Evolutionary conservation across 1,284 basidiomycete genomes (phyloP).

Genomic region (Austroboletus niveus): DNA sequence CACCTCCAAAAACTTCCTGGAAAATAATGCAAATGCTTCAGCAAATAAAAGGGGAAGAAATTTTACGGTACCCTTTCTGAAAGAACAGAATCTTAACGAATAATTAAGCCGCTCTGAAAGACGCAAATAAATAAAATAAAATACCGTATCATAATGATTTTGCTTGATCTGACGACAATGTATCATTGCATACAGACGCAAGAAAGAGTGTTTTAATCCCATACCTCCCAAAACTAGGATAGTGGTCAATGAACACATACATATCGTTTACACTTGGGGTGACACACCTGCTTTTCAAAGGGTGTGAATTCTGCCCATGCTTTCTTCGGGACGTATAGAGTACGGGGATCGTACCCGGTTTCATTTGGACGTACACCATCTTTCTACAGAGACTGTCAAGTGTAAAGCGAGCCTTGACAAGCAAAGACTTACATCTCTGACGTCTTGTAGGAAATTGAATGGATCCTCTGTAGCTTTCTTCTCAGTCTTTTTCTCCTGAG

Average conservation of each 20-base stretch:
- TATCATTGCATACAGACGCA: background rate
- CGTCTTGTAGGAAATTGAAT: constrained; percentile 79
- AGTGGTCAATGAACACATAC: background rate
- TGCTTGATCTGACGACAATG: constrained; percentile 72
- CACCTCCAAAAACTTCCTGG: constrained; percentile 70
- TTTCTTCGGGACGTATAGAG: constrained; percentile 77
- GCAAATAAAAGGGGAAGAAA: background rate
- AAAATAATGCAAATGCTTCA: background rate
- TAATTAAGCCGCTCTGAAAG: constrained; percentile 6
- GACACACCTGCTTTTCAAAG: constrained; percentile 85
- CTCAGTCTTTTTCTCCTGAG: constrained; percentile 74
- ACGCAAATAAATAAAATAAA: background rate
- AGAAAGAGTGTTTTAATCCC: constrained; percentile 11
- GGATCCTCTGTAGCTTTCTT: constrained; percentile 82
- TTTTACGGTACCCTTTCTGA: constrained; percentile 79
- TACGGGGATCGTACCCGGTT: constrained; percentile 91
- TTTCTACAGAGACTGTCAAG: constrained; percentile 52
- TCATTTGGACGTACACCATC: constrained; percentile 79
- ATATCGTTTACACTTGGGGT: background rate
- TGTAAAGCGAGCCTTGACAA: background rate
- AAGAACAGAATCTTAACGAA: constrained; percentile 82
- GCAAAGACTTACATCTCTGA: constrained; percentile 60
- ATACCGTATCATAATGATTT: constrained; percentile 86
- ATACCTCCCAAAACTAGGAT: constrained; percentile 86
- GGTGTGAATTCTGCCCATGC: constrained; percentile 89